A percentile compares a stretch with the other conserved stretches of the same genome.
Evolutionary conservation across 257 asterid genomes (phyloP).

Genomic region (Scutellaria galericulata): DNA sequence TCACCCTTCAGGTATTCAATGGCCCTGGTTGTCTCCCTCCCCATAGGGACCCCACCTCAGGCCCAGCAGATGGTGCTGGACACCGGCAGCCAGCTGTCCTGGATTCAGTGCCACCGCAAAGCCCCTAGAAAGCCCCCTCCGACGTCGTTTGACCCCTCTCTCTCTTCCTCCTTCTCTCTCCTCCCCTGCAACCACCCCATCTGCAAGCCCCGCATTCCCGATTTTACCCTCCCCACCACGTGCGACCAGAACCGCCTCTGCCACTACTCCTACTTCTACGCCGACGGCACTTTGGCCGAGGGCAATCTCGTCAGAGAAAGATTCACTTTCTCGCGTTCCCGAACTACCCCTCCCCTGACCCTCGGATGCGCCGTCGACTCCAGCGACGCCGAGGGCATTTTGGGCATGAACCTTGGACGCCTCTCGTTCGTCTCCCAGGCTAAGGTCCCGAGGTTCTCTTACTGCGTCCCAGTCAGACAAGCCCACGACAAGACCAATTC

Average conservation of each 20-base stretch:
- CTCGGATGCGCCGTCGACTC: constrained; percentile 73
- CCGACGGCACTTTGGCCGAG: constrained; percentile 90
- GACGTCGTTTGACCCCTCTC: constrained; percentile 72
- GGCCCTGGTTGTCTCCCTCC: constrained; percentile 85
- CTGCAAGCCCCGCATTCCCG: constrained; percentile 80
- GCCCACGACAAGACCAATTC: constrained; percentile 35
- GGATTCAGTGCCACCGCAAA: constrained; percentile 79
- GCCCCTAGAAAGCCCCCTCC: constrained; percentile 47
- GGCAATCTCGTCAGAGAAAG: constrained; percentile 82
- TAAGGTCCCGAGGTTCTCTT: constrained; percentile 65
- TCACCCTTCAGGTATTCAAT: constrained; percentile 67
- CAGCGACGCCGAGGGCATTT: constrained; percentile 75
- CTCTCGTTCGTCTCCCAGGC: constrained; percentile 80
- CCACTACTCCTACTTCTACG: constrained; percentile 86
- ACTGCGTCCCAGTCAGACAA: constrained; percentile 66
- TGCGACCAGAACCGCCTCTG: constrained; percentile 83
- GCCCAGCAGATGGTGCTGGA: constrained; percentile 77
- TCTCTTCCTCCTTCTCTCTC: constrained; percentile 72
- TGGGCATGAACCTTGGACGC: constrained; percentile 87
- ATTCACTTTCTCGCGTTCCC: constrained; percentile 56
- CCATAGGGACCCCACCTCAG: constrained; percentile 94
- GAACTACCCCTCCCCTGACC: constrained; percentile 68
- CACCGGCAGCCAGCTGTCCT: constrained; percentile 93
- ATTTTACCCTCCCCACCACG: constrained; percentile 76
- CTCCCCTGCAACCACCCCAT: constrained; percentile 79